Evolutionary conservation across 805 yeast species (phyloP).

Genomic region (Lachancea thermotolerans): DNA sequence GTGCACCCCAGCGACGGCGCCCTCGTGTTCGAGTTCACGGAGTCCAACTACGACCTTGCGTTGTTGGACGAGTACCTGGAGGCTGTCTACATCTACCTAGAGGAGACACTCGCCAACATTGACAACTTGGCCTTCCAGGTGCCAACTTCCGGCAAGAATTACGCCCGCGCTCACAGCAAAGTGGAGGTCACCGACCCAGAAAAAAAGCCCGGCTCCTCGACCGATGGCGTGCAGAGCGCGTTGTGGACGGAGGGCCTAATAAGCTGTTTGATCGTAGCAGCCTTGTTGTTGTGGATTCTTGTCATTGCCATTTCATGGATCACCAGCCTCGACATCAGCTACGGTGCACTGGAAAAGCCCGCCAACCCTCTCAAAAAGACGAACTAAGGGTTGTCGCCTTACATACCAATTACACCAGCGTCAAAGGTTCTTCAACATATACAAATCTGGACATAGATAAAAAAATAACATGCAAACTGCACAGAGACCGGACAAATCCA

Average conservation of each 20-base stretch:
- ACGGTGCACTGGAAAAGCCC: conserved; percentile 68
- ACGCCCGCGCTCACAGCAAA: conserved; percentile 1
- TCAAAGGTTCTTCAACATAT: background rate
- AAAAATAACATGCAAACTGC: conserved; percentile 2
- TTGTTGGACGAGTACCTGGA: conserved; percentile 26
- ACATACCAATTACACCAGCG: background rate
- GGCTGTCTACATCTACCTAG: conserved; percentile 17
- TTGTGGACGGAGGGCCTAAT: conserved; percentile 54
- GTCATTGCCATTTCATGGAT: conserved; percentile 66
- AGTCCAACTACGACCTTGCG: conserved; percentile 18
- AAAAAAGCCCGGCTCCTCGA: conserved; percentile 1
- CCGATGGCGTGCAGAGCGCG: conserved; percentile 23
- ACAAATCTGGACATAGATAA: conserved; percentile 10
- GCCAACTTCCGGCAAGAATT: conserved; percentile 1
- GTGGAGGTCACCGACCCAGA: conserved; percentile 4
- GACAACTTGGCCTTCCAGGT: conserved; percentile 18
- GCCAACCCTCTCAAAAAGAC: conserved; percentile 31
- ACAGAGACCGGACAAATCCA: background rate
- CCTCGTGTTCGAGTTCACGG: conserved; percentile 21
- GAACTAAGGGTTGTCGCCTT: conserved; percentile 11
- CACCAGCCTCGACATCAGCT: conserved; percentile 63
- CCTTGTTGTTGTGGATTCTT: conserved; percentile 51
- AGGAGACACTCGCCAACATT: conserved; percentile 16
- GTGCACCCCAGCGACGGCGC: conserved; percentile 15
- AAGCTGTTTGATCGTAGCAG: conserved; percentile 63